Base-by-base conservation (phyloP, 75 land plant genomes). In the Picea glauca region DNA sequence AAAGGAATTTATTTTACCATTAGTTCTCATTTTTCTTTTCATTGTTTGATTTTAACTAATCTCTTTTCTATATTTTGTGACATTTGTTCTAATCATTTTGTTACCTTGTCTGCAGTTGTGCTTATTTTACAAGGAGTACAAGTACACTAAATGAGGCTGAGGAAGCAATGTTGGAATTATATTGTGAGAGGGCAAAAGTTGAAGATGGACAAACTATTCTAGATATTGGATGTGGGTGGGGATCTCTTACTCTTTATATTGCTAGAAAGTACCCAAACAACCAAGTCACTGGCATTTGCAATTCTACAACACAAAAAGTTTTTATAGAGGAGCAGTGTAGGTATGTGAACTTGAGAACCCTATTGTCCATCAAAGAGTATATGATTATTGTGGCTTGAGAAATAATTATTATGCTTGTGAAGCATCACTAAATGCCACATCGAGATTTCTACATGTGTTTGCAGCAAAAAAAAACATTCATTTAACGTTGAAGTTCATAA, bases 161-260 rank as follows among this genome's bases (percentile, higher is more conserved):
- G 85, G 81, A 83, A 46, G 92, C 95, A 26, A 96, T 96, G 99
- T 38, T 96, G 75, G 91, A 86, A 61, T 54, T 96, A 11, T 94
- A 96, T 79, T 92, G 93, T 78, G 90, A 94, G 81, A 94, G 95
- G 79, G 86, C 98, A 30, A 88, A 91, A 58, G 12, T 96, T 21
- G 61, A 88, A 72, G 99, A 96, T 80, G 99, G 99, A 12, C 95
- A 96, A 61, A 80, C 86, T 31, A 85, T 96, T 59, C 89, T 96
- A 78, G 99, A 96, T 84, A 81, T 96, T 82, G 99, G 98, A 66
- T 96, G 99, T 93, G 99, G 99, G 12, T 94, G 98, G 95, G 99
- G 99, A 35, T 92, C 93, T 6, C 88, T 96, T 43, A 83, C 90
- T 66, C 66, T 96, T 13, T 90, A 88, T 84, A 80, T 96, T 63